phyloP scores from a whole-genome alignment of 805 yeast species.

The Metschnikowia matae region DNA sequence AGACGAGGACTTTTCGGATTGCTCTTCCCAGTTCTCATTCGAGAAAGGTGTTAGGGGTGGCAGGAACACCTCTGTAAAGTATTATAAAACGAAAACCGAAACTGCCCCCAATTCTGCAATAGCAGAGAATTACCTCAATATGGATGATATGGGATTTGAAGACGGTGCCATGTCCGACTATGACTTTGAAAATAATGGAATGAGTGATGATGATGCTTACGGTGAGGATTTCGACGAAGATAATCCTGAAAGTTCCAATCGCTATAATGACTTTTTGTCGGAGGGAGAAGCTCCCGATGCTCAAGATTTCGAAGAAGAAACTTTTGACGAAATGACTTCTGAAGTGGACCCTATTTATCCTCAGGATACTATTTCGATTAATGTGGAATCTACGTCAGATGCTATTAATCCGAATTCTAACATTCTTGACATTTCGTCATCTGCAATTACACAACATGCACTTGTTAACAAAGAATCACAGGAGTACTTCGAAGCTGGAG shows the following conservation, averaged over 20 bases:
- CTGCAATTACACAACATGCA: too few species aligned
- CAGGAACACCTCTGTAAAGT: constrained; percentile 50
- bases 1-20: constrained; percentile 14
- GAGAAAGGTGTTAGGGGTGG: constrained; percentile 44
- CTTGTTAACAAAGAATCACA: background rate
- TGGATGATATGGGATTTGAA: constrained; percentile 30
- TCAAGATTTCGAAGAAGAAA: background rate
- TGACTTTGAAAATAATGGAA: constrained; percentile 42
- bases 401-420: too few species aligned
- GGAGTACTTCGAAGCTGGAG: constrained; percentile 1
- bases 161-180: constrained; percentile 33
- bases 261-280: constrained; percentile 21
- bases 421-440: background rate
- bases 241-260: constrained; percentile 9
- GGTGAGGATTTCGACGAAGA: constrained; percentile 18
- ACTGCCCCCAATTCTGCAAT: background rate
- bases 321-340: background rate
- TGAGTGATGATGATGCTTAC: constrained; percentile 24
- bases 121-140: constrained; percentile 21
- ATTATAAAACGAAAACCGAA: constrained; percentile 38
- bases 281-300: constrained; percentile 12
- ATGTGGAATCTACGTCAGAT: background rate
- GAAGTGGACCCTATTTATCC: background rate
- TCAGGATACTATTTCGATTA: background rate
- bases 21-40: constrained; percentile 48